Percentiles rank a stretch among this genome's conserved stretches.
phyloP scores from a whole-genome alignment of 768 basidiomycete genomes.

The Russula virescens region DNA sequence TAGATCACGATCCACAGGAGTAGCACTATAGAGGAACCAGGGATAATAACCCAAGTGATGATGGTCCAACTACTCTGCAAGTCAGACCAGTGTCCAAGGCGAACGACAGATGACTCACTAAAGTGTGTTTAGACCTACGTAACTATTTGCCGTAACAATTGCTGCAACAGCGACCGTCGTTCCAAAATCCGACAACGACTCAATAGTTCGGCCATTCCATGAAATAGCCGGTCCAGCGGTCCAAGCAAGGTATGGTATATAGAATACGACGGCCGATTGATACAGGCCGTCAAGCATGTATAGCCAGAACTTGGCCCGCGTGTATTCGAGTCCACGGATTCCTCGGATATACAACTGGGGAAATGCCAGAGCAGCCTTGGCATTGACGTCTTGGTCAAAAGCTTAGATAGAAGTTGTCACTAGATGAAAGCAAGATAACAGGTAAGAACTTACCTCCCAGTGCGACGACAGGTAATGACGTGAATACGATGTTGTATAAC shows the following conservation, averaged over 20 bases:
- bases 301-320: constrained; percentile 84
- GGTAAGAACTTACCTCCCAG: constrained; percentile 64
- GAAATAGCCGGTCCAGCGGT: constrained; percentile 56
- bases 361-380: constrained; percentile 82
- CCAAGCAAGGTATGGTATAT: constrained; percentile 77
- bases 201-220: constrained; percentile 75
- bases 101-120: constrained; percentile 56
- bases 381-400: constrained; percentile 94
- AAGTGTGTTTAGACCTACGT: constrained; percentile 82
- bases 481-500: constrained; percentile 88
- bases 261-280: constrained; percentile 83
- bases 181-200: constrained; percentile 81
- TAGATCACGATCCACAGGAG: constrained; percentile 85
- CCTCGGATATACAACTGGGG: constrained; percentile 95
- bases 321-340: constrained; percentile 91
- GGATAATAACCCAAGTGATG: constrained; percentile 76
- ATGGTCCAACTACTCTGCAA: constrained; percentile 57
- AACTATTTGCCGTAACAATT: constrained; percentile 83
- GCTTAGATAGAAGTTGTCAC: constrained; percentile 38
- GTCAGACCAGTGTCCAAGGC: constrained; percentile 5
- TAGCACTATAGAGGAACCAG: constrained; percentile 79
- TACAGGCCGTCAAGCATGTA: constrained; percentile 95
- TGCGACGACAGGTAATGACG: constrained; percentile 85
- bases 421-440: neutral
- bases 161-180: constrained; percentile 87